Conservation (phyloP, 208 protist species). For the Balamuthia mandrillaris region DNA sequence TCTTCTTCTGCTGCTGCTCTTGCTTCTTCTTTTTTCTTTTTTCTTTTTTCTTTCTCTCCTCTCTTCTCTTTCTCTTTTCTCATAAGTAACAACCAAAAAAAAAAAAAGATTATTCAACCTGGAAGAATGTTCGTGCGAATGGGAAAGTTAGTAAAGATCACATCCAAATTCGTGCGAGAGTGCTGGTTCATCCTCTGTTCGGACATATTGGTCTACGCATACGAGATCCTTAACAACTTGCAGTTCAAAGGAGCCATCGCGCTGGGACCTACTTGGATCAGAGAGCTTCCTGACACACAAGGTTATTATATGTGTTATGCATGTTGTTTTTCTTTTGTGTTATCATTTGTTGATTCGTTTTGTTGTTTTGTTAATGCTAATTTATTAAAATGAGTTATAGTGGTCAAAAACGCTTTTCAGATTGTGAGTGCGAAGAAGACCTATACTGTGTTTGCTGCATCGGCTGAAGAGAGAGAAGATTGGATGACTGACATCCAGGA, state of each 20-base stretch:
- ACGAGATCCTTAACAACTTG: not conserved
- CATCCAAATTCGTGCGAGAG: constrained; percentile 17
- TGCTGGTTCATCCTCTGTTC: constrained; percentile 1
- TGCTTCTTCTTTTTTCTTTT: too few relatives aligned
- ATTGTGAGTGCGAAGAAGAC: constrained; percentile 6
- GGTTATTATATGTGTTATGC: not conserved
- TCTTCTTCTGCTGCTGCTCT: not conserved
- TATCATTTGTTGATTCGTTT: not conserved
- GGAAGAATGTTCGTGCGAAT: not conserved
- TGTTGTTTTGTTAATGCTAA: not conserved
- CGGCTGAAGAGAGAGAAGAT: not conserved
- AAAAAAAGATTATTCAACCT: not conserved
- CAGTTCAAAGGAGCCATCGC: not conserved
- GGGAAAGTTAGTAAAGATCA: constrained; percentile 24
- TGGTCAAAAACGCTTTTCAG: not conserved
- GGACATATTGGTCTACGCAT: constrained; percentile 25
- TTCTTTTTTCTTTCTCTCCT: too few relatives aligned
- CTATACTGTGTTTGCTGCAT: constrained; percentile 2
- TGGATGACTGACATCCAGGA: not conserved
- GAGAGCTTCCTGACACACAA: constrained; percentile 13
- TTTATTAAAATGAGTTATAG: not conserved
- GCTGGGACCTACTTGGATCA: not conserved
- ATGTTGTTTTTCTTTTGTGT: not conserved
- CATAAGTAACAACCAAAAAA: not conserved
- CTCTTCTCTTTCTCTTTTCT: not conserved